These are phyloP conservation scores for Peterozyma xylosa DNA, from an alignment of 805 yeast species.

Conservation along the genomic window DNA sequence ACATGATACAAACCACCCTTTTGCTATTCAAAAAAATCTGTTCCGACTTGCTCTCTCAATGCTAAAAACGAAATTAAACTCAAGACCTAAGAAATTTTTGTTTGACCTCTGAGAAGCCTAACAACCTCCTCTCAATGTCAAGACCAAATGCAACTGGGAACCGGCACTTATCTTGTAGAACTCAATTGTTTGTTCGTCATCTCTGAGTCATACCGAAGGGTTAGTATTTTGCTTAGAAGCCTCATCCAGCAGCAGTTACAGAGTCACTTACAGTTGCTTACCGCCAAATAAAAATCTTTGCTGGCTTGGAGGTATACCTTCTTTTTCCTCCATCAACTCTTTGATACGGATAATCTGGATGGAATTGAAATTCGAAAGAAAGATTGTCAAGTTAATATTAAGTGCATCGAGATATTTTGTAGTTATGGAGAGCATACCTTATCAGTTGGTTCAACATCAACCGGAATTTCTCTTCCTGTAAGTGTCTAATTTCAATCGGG, in stretches of 20 bases:
- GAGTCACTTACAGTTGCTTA: conserved; percentile 63
- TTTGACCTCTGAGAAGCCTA: conserved; percentile 1
- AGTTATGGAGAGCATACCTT: conserved; percentile 31
- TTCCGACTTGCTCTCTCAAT: too few relatives aligned
- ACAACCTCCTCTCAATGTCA: conserved; percentile 86
- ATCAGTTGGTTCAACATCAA: conserved; percentile 66
- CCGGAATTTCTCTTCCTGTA: conserved; percentile 77
- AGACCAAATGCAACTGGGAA: conserved; percentile 79
- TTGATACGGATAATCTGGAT: conserved; percentile 52
- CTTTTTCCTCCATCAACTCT: conserved; percentile 90
- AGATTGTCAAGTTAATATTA: too few relatives aligned
- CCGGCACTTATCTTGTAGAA: conserved; percentile 79
- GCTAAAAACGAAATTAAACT: too few relatives aligned
- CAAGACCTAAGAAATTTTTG: neutral
- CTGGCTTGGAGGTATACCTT: conserved; percentile 95
- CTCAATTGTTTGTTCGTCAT: conserved; percentile 69
- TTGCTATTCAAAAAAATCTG: too few relatives aligned
- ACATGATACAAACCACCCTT: too few relatives aligned
- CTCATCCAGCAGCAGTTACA: neutral
- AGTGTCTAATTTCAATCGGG: conserved; percentile 40
- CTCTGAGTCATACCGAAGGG: conserved; percentile 24
- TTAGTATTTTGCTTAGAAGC: conserved; percentile 1
- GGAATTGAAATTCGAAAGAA: neutral
- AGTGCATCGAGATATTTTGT: neutral
- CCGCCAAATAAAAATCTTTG: conserved; percentile 89